Conservation (phyloP, 2,329 filamentous ascomycete species). For the Penicillium palitans region DNA sequence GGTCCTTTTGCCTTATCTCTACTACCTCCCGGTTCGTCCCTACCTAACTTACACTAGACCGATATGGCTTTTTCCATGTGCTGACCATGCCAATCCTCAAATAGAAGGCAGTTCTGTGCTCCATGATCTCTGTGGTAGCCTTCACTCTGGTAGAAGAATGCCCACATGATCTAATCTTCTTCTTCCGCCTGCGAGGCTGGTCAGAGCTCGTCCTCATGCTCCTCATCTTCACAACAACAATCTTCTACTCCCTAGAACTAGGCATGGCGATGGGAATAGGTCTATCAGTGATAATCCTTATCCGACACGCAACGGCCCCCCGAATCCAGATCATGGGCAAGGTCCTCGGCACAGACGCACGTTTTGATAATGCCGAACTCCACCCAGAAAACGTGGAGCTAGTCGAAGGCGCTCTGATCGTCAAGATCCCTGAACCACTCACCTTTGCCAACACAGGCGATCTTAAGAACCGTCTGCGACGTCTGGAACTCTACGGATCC, state of each 20-base stretch:
- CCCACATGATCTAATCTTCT: conserved; percentile 88
- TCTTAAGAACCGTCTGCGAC: conserved; percentile 75
- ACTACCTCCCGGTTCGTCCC: conserved; percentile 81
- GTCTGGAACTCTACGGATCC: conserved; percentile 90
- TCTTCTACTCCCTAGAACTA: conserved; percentile 90
- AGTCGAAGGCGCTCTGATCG: conserved; percentile 87
- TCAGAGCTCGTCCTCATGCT: conserved; percentile 83
- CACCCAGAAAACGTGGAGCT: conserved; percentile 77
- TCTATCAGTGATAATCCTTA: conserved; percentile 82
- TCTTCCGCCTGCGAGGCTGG: conserved; percentile 80
- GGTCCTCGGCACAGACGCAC: conserved; percentile 71
- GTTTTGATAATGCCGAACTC: conserved; percentile 80
- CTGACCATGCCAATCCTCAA: conserved; percentile 3
- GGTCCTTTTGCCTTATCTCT: conserved; percentile 86
- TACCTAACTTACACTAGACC: background rate
- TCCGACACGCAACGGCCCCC: conserved; percentile 85
- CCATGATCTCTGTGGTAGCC: conserved; percentile 94
- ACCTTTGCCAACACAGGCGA: conserved; percentile 97
- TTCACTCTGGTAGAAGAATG: conserved; percentile 94
- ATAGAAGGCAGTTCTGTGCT: conserved; percentile 86
- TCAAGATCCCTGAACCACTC: conserved; percentile 95
- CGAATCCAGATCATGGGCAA: conserved; percentile 95
- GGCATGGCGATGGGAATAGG: conserved; percentile 94
- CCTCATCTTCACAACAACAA: conserved; percentile 85
- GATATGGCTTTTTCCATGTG: background rate